Percentiles rank a stretch among this genome's conserved stretches.
phyloP scores from a whole-genome alignment of 225 moss, liverwort and hornwort genomes.

The Marchantia paleacea region DNA sequence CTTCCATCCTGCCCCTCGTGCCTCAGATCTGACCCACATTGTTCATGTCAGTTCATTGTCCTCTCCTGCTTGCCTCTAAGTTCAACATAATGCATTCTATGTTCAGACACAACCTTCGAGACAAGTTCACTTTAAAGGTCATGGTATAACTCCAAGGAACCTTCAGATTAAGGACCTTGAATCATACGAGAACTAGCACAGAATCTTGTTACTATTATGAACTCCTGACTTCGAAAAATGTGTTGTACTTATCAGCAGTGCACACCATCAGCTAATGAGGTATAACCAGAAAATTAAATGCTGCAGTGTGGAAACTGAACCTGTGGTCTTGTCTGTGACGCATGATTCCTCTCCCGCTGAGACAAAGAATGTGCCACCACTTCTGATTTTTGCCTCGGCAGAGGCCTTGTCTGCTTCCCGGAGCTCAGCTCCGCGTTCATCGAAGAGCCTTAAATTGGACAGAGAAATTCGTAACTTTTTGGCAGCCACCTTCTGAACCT shows the following conservation, averaged over 20 bases:
- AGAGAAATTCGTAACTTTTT: slow-evolving; percentile 70
- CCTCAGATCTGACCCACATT: background rate
- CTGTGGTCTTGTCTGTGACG: slow-evolving; percentile 45
- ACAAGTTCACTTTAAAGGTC: no score
- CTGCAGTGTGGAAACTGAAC: slow-evolving; percentile 6
- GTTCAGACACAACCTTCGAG: no score
- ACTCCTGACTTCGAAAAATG: no score
- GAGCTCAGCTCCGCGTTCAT: slow-evolving; percentile 56
- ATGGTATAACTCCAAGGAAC: no score
- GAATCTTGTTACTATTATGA: no score
- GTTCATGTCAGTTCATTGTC: background rate
- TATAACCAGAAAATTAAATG: no score
- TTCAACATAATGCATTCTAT: no score
- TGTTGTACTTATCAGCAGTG: no score
- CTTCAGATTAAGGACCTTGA: no score
- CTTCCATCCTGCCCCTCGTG: slow-evolving; percentile 20
- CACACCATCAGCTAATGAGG: no score
- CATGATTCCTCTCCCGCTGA: slow-evolving; percentile 67
- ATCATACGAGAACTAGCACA: no score
- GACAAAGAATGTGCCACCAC: slow-evolving; percentile 55
- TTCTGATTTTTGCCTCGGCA: slow-evolving; percentile 45
- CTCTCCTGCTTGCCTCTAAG: background rate
- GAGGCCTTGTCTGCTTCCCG: slow-evolving; percentile 38
- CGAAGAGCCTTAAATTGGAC: slow-evolving; percentile 65
- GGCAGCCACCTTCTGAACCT: slow-evolving; percentile 63